Conservation (phyloP, 2,329 filamentous ascomycete species). For the Remersonia thermophila region DNA sequence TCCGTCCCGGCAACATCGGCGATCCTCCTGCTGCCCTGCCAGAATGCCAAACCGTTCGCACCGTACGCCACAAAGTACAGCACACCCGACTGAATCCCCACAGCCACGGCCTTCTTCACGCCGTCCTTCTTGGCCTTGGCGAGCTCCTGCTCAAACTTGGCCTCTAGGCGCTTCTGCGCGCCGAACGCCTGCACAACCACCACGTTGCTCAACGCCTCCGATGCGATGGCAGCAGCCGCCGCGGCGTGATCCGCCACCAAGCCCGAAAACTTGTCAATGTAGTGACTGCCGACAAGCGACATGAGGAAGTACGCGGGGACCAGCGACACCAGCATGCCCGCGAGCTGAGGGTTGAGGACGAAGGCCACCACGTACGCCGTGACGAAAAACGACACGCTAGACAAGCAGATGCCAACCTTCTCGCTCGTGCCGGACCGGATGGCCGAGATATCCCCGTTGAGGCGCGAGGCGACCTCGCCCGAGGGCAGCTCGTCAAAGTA, state of each 20-base stretch:
- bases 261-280: constrained; percentile 39
- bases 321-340: constrained; percentile 51
- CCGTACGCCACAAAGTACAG: constrained; percentile 55
- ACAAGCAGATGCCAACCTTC: constrained; percentile 55
- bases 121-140: constrained; percentile 25
- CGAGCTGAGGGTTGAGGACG: constrained; percentile 48
- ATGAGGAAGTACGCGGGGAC: constrained; percentile 52
- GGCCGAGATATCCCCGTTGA: constrained; percentile 53
- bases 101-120: constrained; percentile 42
- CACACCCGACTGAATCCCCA: constrained; percentile 47
- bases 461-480: constrained; percentile 51
- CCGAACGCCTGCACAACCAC: constrained; percentile 54
- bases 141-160: constrained; percentile 33
- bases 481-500: constrained; percentile 53
- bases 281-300: constrained; percentile 44
- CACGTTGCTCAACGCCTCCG: constrained; percentile 48
- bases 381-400: constrained; percentile 53
- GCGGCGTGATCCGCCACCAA: constrained; percentile 43
- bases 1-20: constrained; percentile 19
- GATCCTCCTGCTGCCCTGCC: constrained; percentile 42
- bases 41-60: constrained; percentile 53
- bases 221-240: constrained; percentile 49
- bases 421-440: constrained; percentile 59
- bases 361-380: constrained; percentile 58
- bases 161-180: constrained; percentile 45